Base-by-base conservation (phyloP, 495 filamentous ascomycete genomes). In the Rusavskia elegans region DNA sequence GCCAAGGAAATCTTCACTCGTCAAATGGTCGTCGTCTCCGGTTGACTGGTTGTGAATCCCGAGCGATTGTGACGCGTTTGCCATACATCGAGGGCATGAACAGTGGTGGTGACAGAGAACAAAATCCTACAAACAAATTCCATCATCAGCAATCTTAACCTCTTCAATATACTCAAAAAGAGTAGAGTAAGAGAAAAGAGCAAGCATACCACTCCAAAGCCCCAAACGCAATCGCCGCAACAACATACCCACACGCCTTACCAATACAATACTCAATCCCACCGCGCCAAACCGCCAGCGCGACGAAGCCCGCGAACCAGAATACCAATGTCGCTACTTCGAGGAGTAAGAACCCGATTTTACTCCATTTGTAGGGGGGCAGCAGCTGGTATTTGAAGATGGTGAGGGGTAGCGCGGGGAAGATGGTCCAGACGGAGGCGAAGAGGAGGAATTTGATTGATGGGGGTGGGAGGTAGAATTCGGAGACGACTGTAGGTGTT, bases 251-350 rank as follows among this genome's bases (percentile, higher is more conserved):
- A 54, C 80, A 83, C 10, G 67, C 63, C 35, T 64, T 64, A 5
- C 67, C 70, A 10, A 60, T 61, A 51, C 79, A 83, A 40, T 61
- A 56, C 1, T 45, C 48, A 5, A 76, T 52, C 5, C 73, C 61
- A 17, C 71, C 74, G 42, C 84, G 63, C 52, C 72, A 70, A 4
- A 78, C 80, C 2, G 80, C 85, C 2, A 87, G 60, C 0, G 85
- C 85, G 61, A 93, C 80, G 54, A 84, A 84, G 25, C 85, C 86
- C 0, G 81, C 80, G 62, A 95, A 88, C 88, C 88, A 93, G 71
- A 90, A 89, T 37, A 89, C 73, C 71, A 79, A 81, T n/a, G 86
- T 89, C 13, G 90, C 45, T 42, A 67, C 66, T 55, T 89, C 83
- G 30, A 83, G 67, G n/a, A 58, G 79, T 9, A 85, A 71, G 5